phyloP scores from a whole-genome alignment of 306 rosid genomes.

The Glycyrrhiza uralensis region DNA sequence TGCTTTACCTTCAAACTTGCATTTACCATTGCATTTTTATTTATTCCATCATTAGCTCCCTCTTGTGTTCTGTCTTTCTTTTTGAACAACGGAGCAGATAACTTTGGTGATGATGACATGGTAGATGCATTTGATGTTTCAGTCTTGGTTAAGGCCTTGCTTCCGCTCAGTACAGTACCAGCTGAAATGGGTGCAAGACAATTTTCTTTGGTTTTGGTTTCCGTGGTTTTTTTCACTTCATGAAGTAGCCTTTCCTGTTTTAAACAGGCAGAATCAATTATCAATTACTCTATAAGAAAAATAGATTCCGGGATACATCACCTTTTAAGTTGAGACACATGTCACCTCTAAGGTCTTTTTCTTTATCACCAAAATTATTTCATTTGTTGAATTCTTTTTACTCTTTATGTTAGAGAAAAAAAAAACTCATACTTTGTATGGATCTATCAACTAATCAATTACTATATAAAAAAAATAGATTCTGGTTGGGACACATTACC shows the following conservation, averaged over 20 bases:
- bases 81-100: slow-evolving; percentile 53
- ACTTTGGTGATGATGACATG: slow-evolving; percentile 39
- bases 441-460: too few relatives aligned
- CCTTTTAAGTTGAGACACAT: too few relatives aligned
- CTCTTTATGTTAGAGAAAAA: too few relatives aligned
- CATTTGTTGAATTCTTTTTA: too few relatives aligned
- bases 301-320: too few relatives aligned
- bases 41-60: slow-evolving; percentile 37
- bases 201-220: slow-evolving; percentile 34
- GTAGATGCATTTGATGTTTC: slow-evolving; percentile 41
- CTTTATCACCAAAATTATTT: too few relatives aligned
- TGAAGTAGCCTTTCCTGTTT: slow-evolving; percentile 66
- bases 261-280: too few relatives aligned
- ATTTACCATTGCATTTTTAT: slow-evolving; percentile 21
- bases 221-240: slow-evolving; percentile 41
- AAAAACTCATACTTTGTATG: too few relatives aligned
- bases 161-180: slow-evolving; percentile 26
- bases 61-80: slow-evolving; percentile 64
- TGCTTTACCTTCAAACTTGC: slow-evolving; percentile 37
- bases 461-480: too few relatives aligned
- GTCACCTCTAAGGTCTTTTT: too few relatives aligned
- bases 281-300: too few relatives aligned
- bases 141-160: slow-evolving; percentile 27
- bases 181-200: slow-evolving; percentile 25
- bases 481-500: too few relatives aligned